Evolutionary conservation across 257 asterid species (phyloP), one percentile per base, ranked within the genome.

Genomic region (Capsicum baccatum): DNA sequence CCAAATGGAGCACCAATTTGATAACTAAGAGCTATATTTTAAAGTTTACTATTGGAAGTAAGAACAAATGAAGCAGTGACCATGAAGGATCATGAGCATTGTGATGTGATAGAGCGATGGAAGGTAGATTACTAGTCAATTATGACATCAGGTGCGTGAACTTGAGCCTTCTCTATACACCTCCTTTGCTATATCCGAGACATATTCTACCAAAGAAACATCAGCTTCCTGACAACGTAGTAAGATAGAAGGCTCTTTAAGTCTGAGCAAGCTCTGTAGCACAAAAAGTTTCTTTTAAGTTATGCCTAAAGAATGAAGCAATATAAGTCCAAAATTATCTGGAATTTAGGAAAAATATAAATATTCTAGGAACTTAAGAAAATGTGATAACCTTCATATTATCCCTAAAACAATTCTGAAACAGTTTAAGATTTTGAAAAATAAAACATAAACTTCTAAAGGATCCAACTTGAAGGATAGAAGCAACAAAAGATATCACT

Each of bases 181-280:
- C 82, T 89, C 91, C 88, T 90, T 92, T 21, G 98, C 97, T 4
- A 91, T 82, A 66, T 91, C 58, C 91, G 93, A 87, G 82, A 94
- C 87, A 15, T 93, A 87, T 83, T 90, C 92, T 84, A 96, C 98
- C 63, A 89, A 58, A 47, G 82, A 79, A 48, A 85, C 68, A 66
- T 95, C 99, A 74, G 84, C 90, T 87, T 95, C 85, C 71, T 97
- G 99, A 74, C 98, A 94, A 67, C 99, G 96, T 81, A 96, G 80
- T 35, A 96, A 89, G 81, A 96, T 90, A 26, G 97, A 91, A 47
- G 99, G 96, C 90, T 96, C 99, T 91, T 96, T 96, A 85, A 94
- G 91, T 90, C 97, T 94, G 90, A 94, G 91, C 85, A 96, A 89
- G 87, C 98, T 85, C 99, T 96, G 94, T 48, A 76, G 87, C 85